These are phyloP conservation scores for Beta vulgaris DNA, from an alignment of 148 eudicot species.

Conservation along the genomic window DNA sequence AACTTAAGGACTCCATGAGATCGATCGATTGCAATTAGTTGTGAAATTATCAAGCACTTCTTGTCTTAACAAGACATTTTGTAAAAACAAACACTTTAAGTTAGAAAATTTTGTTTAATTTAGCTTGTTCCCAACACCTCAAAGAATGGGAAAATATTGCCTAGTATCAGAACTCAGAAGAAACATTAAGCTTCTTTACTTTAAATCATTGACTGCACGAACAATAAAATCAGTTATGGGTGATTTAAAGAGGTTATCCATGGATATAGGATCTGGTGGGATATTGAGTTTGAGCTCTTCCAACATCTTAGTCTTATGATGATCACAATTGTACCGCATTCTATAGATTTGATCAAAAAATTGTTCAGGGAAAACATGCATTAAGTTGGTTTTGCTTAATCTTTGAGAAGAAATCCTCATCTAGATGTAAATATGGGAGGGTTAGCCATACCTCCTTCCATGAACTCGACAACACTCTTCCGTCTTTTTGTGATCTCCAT, in stretches of 20 bases:
- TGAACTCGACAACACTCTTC: background rate
- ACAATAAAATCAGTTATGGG: background rate
- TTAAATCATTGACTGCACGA: background rate
- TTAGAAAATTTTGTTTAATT: background rate
- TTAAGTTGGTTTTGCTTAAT: background rate
- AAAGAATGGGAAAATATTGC: background rate
- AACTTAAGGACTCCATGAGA: background rate
- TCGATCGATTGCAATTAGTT: background rate
- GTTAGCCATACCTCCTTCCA: background rate
- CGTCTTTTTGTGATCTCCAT: too few species aligned
- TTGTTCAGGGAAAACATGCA: too few species aligned
- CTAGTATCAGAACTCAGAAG: background rate
- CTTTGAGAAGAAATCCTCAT: background rate
- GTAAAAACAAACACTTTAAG: background rate
- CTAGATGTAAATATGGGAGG: background rate
- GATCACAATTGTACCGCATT: background rate
- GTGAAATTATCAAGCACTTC: background rate
- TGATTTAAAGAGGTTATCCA: background rate
- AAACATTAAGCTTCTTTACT: background rate
- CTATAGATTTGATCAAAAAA: background rate
- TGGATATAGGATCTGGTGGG: too few species aligned
- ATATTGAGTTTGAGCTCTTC: background rate
- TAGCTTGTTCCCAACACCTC: background rate
- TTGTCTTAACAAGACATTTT: background rate
- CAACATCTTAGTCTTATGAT: background rate